phyloP scores from a whole-genome alignment of 768 basidiomycete species.

The Suillus ampliporus region DNA sequence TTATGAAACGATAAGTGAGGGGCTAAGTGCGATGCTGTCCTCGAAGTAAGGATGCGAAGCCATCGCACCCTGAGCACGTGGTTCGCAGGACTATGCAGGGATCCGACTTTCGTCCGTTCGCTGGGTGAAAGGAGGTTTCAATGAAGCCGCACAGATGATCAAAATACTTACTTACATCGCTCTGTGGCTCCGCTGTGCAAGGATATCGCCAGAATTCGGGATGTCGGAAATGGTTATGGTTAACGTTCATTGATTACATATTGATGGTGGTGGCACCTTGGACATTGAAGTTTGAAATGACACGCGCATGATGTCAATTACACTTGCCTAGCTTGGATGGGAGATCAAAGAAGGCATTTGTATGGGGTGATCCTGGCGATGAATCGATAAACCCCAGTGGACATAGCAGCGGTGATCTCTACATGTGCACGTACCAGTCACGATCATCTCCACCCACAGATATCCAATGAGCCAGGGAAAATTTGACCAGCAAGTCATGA shows the following conservation, averaged over 20 bases:
- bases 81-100: conserved; percentile 1
- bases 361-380: neutral
- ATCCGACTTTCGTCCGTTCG: neutral
- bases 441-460: neutral
- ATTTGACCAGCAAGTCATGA: neutral
- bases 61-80: conserved; percentile 4
- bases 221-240: conserved; percentile 3
- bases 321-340: neutral
- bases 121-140: neutral
- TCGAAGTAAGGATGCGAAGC: neutral
- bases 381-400: neutral
- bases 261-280: neutral
- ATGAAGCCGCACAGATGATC: neutral
- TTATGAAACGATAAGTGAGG: conserved; percentile 7
- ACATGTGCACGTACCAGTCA: too few species aligned
- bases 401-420: neutral
- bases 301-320: neutral
- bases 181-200: neutral
- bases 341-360: neutral
- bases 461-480: neutral
- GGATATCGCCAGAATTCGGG: conserved; percentile 7
- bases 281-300: neutral
- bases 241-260: neutral
- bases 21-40: conserved; percentile 3
- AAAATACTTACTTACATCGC: neutral